A percentile compares a stretch with the other conserved stretches of the same genome.
Conservation (phyloP, 1,139 yeast genomes). For the Lodderomyces elongisporus region DNA sequence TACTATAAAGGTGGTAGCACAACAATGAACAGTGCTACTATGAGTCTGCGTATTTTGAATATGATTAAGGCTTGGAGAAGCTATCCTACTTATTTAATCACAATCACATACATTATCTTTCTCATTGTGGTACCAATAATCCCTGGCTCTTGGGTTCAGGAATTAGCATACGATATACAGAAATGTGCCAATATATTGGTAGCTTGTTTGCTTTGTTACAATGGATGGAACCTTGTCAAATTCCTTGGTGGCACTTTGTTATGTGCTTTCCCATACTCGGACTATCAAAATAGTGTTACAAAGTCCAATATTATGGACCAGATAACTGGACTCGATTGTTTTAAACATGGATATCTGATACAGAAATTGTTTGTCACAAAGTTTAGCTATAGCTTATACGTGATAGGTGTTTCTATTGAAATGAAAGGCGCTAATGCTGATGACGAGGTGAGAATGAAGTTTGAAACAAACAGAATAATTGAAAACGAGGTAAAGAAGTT, state of each 20-base stretch:
- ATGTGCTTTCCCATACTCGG: constrained; percentile 47
- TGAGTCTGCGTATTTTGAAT: constrained; percentile 6
- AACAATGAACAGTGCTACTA: neutral
- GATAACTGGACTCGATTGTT: constrained; percentile 44
- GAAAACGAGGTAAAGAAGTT: constrained; percentile 22
- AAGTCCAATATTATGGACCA: constrained; percentile 31
- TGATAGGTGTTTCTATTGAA: constrained; percentile 49
- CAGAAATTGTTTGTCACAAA: constrained; percentile 52
- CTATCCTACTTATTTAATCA: constrained; percentile 61
- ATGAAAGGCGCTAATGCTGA: constrained; percentile 71
- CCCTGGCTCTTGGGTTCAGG: constrained; percentile 25
- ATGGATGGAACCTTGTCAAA: constrained; percentile 53
- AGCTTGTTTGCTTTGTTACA: constrained; percentile 44
- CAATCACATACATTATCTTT: constrained; percentile 49
- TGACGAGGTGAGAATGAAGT: constrained; percentile 55
- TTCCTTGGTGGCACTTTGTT: constrained; percentile 49
- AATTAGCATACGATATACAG: constrained; percentile 35
- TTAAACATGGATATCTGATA: constrained; percentile 44
- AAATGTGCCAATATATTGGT: constrained; percentile 49
- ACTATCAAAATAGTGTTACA: constrained; percentile 33
- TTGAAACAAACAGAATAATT: constrained; percentile 49
- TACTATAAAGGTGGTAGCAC: no score
- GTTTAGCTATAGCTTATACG: constrained; percentile 54
- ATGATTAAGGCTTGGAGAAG: constrained; percentile 22
- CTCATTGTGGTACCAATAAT: constrained; percentile 31